Evolutionary conservation across 208 protist species (phyloP).

Genomic region (Trypanosoma melophagium): DNA sequence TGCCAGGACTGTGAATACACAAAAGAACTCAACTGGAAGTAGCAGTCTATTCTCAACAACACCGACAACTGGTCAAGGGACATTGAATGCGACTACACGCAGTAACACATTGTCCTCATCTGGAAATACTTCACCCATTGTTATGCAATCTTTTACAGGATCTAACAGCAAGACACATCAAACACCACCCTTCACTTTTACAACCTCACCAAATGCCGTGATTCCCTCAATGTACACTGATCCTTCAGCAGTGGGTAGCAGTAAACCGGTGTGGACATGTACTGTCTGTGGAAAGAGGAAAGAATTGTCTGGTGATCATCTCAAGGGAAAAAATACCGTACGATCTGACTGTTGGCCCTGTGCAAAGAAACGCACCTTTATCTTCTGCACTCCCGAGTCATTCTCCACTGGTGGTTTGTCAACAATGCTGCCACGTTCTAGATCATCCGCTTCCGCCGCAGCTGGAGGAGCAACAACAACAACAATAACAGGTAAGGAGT

Average conservation of each 20-base stretch:
- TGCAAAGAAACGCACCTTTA: conserved; percentile 44
- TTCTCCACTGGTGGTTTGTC: too few species aligned
- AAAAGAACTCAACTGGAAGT: not conserved
- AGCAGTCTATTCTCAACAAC: not conserved
- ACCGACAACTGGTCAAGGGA: not conserved
- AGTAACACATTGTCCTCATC: not conserved
- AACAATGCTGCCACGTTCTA: not conserved
- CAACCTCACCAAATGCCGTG: not conserved
- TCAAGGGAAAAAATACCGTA: conserved; percentile 42
- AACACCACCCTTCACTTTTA: conserved; percentile 57
- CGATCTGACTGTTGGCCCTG: conserved; percentile 66
- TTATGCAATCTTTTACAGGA: conserved; percentile 13
- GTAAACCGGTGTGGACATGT: conserved; percentile 37
- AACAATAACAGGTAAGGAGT: not conserved
- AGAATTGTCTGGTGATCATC: conserved; percentile 33
- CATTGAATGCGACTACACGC: not conserved
- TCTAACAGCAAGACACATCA: conserved; percentile 8
- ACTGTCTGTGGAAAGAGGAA: conserved; percentile 39
- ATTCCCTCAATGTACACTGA: too few species aligned
- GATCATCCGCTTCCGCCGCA: too few species aligned
- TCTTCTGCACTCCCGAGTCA: conserved; percentile 3
- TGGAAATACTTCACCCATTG: conserved; percentile 1
- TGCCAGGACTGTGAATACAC: not conserved
- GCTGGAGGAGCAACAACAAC: too few species aligned
- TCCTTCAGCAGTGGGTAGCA: too few species aligned